Conservation (phyloP, 768 basidiomycete species). For the Trametes cubensis region DNA sequence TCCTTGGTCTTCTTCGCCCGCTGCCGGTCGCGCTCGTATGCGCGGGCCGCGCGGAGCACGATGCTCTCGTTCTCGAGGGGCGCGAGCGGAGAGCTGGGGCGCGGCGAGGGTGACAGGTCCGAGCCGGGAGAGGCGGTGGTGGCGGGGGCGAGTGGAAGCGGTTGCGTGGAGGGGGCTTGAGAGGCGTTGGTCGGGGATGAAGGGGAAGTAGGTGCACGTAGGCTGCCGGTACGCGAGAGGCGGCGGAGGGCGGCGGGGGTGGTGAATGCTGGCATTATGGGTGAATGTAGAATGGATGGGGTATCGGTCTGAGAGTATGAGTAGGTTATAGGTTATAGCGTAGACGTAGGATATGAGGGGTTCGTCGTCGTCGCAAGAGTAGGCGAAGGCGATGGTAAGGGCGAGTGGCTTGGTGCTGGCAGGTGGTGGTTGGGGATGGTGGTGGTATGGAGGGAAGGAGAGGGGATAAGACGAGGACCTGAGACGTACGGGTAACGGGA, state of each 20-base stretch:
- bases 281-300: background rate
- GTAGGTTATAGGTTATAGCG: background rate
- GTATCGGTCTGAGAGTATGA: no score
- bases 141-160: background rate
- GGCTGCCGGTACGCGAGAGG: slow-evolving; percentile 10
- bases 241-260: slow-evolving; percentile 17
- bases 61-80: slow-evolving; percentile 16
- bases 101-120: background rate
- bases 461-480: slow-evolving; percentile 11
- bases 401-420: background rate
- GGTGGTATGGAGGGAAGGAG: slow-evolving; percentile 12
- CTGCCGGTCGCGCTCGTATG: slow-evolving; percentile 54
- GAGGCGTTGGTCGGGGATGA: background rate
- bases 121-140: background rate
- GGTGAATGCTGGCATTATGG: slow-evolving; percentile 23
- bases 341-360: background rate
- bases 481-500: slow-evolving; percentile 6
- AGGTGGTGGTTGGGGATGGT: background rate
- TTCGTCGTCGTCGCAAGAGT: background rate
- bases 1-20: slow-evolving; percentile 44
- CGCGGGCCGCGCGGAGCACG: slow-evolving; percentile 46
- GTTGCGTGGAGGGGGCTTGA: background rate
- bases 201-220: slow-evolving; percentile 5
- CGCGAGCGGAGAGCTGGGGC: slow-evolving; percentile 6
- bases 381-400: background rate